Base-by-base conservation (phyloP, 768 basidiomycete species). In the Krasilnikovozyma curviuscula region DNA sequence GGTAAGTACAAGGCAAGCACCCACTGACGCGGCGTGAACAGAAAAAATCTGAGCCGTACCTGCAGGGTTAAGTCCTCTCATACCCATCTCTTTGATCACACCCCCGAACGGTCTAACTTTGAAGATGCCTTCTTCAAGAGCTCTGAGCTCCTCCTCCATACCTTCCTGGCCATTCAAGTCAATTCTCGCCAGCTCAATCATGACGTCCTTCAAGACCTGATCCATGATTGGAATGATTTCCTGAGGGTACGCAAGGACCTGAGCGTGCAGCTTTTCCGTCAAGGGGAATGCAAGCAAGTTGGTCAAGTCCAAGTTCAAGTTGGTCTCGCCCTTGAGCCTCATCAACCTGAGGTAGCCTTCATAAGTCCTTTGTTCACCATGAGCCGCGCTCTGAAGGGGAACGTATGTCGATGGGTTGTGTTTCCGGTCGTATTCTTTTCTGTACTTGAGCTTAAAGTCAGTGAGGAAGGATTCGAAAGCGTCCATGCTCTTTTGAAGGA, bases 201-300 rank as follows among this genome's bases (percentile, higher is more conserved):
- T 83, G 42, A 82, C 68, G 59, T 95, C 91, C 65, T 89, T 88
- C 56, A 97, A 67, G 1, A 86, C 79, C 58, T 91, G 84, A 70
- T 98, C 93, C 81, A 95, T 88, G 21, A 83, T 84, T 1, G 93
- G 91, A 40, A 98, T 73, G 40, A 95, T 79, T 70, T 98, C 93
- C 63, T 97, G 89, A 0, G 93, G 93, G 65, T 93, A 97, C 59
- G 85, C 88, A 52, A 77, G 65, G 4, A 98, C 73, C 60, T 93
- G 86, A 18, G 68, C 68, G 60, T 84, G 75, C 14, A 98, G 69
- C 63, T 86, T 93, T 60, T 74, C 78, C 49, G 76, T 76, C 10
- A 79, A 76, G 0, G 85, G 83, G 63, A 83, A 98, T 2, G 89
- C 77, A 29, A 79, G 70, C 13, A 98, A 67, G 63, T 98, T 93